phyloP scores from a whole-genome alignment of 2,329 filamentous ascomycete species.

The Paramyrothecium roridum region DNA sequence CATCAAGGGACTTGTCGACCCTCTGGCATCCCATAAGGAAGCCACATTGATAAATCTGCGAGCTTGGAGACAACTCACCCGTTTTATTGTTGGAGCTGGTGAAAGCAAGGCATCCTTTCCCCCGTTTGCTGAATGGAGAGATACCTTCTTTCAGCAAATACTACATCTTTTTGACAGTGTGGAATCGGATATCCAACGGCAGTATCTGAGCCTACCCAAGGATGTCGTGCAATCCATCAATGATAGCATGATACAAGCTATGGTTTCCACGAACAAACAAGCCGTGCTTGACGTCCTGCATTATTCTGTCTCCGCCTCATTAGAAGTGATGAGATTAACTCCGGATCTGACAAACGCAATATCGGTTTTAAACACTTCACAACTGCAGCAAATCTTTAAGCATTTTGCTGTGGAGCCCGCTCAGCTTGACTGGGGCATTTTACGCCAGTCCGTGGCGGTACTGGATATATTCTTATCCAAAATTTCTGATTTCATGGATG shows the following conservation, averaged over 20 bases:
- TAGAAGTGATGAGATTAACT: conserved; percentile 48
- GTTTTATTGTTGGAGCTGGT: conserved; percentile 50
- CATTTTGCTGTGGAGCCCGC: conserved; percentile 39
- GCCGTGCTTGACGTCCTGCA: conserved; percentile 51
- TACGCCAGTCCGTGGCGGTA: conserved; percentile 42
- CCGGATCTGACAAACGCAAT: conserved; percentile 42
- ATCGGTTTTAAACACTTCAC: conserved; percentile 46
- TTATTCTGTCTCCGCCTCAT: conserved; percentile 43
- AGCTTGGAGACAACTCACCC: conserved; percentile 60
- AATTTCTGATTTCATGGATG: conserved; percentile 38
- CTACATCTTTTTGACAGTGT: conserved; percentile 56
- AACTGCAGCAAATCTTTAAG: conserved; percentile 49
- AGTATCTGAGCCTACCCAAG: conserved; percentile 47
- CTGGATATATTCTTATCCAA: conserved; percentile 43
- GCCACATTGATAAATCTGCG: conserved; percentile 62
- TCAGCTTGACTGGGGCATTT: conserved; percentile 45
- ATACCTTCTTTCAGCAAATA: conserved; percentile 53
- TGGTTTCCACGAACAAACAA: conserved; percentile 50
- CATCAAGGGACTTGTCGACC: conserved; percentile 57
- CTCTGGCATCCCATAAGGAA: conserved; percentile 61
- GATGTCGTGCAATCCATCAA: conserved; percentile 39
- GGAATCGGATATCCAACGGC: conserved; percentile 53
- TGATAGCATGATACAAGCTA: conserved; percentile 42
- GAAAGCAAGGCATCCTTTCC: conserved; percentile 47
- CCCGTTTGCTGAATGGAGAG: conserved; percentile 46